Conservation (phyloP, 441 rosid species). For the Croton setiger region DNA sequence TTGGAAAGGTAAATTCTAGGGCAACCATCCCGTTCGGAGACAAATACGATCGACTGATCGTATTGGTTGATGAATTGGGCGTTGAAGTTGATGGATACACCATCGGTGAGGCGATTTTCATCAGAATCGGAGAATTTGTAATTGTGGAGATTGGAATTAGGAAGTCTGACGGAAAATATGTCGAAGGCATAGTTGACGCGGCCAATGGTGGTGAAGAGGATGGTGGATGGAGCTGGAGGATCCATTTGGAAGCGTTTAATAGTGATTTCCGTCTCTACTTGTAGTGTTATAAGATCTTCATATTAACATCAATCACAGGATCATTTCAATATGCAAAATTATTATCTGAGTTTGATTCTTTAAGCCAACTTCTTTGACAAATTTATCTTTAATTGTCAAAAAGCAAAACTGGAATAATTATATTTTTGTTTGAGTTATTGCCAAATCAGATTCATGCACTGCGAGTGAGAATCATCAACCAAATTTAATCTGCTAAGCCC, state of each 20-base stretch:
- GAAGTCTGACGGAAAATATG: conserved; percentile 46
- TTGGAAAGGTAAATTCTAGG: conserved; percentile 45
- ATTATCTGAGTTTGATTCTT: too few species aligned
- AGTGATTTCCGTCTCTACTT: not conserved
- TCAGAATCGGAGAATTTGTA: conserved; percentile 17
- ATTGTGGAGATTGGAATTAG: conserved; percentile 17
- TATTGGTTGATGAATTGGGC: conserved; percentile 51
- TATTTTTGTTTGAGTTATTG: too few species aligned
- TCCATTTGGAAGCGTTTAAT: conserved; percentile 20
- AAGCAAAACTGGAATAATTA: too few species aligned
- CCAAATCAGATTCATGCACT: too few species aligned
- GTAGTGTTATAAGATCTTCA: too few species aligned
- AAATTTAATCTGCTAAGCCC: too few species aligned
- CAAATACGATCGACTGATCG: conserved; percentile 38
- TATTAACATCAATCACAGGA: too few species aligned
- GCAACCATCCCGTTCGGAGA: conserved; percentile 65
- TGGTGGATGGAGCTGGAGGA: conserved; percentile 56
- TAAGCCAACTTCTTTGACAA: too few species aligned
- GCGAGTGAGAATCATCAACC: too few species aligned
- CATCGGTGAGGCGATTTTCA: conserved; percentile 59
- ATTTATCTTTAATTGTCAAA: too few species aligned
- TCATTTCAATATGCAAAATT: too few species aligned
- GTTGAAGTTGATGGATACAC: conserved; percentile 68
- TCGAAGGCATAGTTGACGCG: conserved; percentile 75
- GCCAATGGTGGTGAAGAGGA: conserved; percentile 69